phyloP scores from a whole-genome alignment of 2,329 filamentous ascomycete species.

The Cercospora brassicicola region DNA sequence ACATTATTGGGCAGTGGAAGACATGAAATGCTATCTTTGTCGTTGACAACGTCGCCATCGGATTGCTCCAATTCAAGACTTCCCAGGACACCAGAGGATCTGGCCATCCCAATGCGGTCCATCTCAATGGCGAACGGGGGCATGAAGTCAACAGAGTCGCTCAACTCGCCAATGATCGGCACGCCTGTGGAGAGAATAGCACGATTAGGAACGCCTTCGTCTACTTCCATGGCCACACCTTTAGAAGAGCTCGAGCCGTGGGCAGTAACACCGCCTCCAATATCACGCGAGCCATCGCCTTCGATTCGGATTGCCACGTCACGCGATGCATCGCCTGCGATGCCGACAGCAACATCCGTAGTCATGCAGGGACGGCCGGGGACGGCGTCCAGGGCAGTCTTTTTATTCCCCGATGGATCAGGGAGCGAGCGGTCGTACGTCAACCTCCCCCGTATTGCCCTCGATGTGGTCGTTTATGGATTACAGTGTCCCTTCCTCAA shows the following conservation, averaged over 20 bases:
- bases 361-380: conserved; percentile 10
- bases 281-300: background rate
- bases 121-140: background rate
- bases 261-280: background rate
- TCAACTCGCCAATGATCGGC: background rate
- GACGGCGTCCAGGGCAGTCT: background rate
- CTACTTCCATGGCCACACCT: conserved; percentile 7
- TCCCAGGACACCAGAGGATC: background rate
- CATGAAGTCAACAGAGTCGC: background rate
- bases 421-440: conserved; percentile 6
- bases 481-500: conserved; percentile 46
- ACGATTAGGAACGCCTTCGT: background rate
- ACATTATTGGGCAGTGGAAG: background rate
- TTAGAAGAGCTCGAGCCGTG: conserved; percentile 7
- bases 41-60: background rate
- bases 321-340: background rate
- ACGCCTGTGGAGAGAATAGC: background rate
- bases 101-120: background rate
- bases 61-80: background rate
- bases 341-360: conserved; percentile 1
- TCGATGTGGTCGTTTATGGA: conserved; percentile 38
- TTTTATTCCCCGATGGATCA: conserved; percentile 11
- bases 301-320: background rate
- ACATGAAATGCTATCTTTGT: background rate
- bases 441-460: conserved; percentile 7